These are phyloP conservation scores for Capsicum pubescens DNA, from an alignment of 257 asterid species.

Conservation along the genomic window DNA sequence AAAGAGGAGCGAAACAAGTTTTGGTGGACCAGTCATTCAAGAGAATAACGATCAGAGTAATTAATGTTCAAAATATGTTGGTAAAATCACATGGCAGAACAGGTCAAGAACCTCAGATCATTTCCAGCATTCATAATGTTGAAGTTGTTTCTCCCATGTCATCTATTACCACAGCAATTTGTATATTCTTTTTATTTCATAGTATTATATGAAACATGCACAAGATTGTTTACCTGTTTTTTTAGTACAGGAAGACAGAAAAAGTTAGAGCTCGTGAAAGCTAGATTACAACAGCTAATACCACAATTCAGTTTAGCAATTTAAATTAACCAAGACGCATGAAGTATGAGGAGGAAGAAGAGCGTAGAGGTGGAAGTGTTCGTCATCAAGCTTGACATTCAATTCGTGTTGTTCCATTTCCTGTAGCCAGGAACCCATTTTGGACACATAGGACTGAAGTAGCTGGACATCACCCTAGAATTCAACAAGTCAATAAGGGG, in stretches of 20 bases:
- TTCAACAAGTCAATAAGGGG: background rate
- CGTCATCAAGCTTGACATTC: background rate
- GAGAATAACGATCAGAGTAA: slow-evolving; percentile 18
- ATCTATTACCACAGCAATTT: background rate
- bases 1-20: slow-evolving; percentile 6
- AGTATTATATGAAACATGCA: background rate
- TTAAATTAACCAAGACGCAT: no score
- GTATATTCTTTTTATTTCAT: background rate
- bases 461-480: background rate
- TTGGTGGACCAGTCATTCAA: background rate
- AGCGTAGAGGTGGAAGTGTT: no score
- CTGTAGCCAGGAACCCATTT: slow-evolving; percentile 17
- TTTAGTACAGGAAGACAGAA: background rate
- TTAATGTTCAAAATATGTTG: slow-evolving; percentile 1
- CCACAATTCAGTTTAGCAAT: no score
- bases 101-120: background rate
- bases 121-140: background rate
- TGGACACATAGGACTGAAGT: slow-evolving; percentile 9
- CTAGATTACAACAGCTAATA: background rate
- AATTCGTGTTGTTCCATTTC: background rate
- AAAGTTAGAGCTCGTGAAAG: background rate
- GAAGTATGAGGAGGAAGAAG: no score
- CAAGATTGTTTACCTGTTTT: no score
- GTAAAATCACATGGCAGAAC: background rate
- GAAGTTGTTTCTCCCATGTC: background rate